Conservation (phyloP, 768 basidiomycete species). For the Tubosaeta brunneosetosa region DNA sequence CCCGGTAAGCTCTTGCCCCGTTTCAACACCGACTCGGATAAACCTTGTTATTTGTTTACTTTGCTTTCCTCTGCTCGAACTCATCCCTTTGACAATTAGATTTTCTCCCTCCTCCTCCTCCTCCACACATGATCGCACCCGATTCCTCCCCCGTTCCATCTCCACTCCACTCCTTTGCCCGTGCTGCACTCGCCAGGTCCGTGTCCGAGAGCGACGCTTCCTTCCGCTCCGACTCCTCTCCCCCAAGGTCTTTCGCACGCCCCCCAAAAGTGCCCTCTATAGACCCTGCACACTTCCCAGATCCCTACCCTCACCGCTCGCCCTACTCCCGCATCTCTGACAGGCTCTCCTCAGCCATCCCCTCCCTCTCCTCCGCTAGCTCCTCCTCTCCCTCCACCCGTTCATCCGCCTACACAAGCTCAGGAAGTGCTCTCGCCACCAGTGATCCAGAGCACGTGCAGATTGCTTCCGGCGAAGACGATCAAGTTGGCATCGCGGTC, state of each 20-base stretch:
- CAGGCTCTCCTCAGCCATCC: conserved; percentile 37
- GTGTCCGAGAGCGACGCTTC: conserved; percentile 39
- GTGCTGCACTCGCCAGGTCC: conserved; percentile 35
- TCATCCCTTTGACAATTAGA: conserved; percentile 22
- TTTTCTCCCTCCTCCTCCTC: conserved; percentile 26
- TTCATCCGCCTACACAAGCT: conserved; percentile 74
- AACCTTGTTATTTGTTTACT: conserved; percentile 7
- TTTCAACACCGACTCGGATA: conserved; percentile 5
- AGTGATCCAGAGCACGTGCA: conserved; percentile 63
- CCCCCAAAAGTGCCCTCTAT: conserved; percentile 43
- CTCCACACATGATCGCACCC: conserved; percentile 17
- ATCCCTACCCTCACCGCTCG: conserved; percentile 62
- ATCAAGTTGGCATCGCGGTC: conserved; percentile 47
- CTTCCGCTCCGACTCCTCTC: conserved; percentile 34
- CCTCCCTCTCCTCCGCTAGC: conserved; percentile 64
- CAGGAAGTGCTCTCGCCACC: conserved; percentile 56
- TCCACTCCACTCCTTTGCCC: conserved; percentile 24
- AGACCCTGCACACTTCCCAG: conserved; percentile 66
- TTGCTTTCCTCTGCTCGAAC: conserved; percentile 11
- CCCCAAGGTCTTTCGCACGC: conserved; percentile 36
- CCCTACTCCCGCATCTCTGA: conserved; percentile 39
- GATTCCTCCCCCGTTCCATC: conserved; percentile 15
- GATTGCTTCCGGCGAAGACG: conserved; percentile 57
- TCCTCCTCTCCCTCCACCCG: conserved; percentile 70
- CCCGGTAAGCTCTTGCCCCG: conserved; percentile 1